Percentiles rank a stretch among this genome's conserved stretches.
Conservation (phyloP, 2,329 filamentous ascomycete species). For the Drechslerella dactyloides region DNA sequence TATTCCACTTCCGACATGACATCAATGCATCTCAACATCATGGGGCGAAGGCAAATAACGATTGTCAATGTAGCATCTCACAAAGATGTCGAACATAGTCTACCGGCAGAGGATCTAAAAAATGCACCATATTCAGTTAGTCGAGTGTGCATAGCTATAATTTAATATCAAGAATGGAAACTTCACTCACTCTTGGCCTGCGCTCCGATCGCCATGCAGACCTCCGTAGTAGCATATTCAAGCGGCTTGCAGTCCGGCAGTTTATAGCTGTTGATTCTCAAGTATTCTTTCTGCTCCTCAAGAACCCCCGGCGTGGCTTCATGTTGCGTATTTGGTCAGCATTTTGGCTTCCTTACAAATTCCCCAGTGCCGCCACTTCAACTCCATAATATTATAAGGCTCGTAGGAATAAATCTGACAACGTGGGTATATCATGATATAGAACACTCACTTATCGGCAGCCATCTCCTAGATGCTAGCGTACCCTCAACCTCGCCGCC, state of each 20-base stretch:
- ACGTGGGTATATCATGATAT: too few relatives aligned
- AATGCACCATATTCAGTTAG: conserved; percentile 1
- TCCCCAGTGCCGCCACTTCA: too few relatives aligned
- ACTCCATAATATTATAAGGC: too few relatives aligned
- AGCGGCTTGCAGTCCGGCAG: conserved; percentile 24
- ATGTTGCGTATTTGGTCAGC: not conserved
- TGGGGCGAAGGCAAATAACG: not conserved
- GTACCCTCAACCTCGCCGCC: conserved; percentile 24
- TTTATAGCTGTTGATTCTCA: conserved; percentile 21
- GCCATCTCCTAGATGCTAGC: conserved; percentile 24
- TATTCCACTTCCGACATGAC: not conserved
- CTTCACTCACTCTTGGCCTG: conserved; percentile 14
- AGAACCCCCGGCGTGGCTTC: conserved; percentile 16
- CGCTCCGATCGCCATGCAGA: conserved; percentile 11
- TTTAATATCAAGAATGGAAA: not conserved
- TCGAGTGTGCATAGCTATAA: not conserved
- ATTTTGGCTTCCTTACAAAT: too few relatives aligned
- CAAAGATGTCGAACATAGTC: conserved; percentile 37
- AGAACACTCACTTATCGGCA: conserved; percentile 8
- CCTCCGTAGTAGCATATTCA: conserved; percentile 9
- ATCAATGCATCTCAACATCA: not conserved
- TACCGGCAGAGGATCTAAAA: conserved; percentile 13
- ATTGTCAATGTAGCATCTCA: conserved; percentile 15
- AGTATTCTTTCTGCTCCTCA: conserved; percentile 19
- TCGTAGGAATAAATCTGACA: too few relatives aligned